phyloP scores from a whole-genome alignment of 768 basidiomycete species.

The Hirschioporus abietinus region DNA sequence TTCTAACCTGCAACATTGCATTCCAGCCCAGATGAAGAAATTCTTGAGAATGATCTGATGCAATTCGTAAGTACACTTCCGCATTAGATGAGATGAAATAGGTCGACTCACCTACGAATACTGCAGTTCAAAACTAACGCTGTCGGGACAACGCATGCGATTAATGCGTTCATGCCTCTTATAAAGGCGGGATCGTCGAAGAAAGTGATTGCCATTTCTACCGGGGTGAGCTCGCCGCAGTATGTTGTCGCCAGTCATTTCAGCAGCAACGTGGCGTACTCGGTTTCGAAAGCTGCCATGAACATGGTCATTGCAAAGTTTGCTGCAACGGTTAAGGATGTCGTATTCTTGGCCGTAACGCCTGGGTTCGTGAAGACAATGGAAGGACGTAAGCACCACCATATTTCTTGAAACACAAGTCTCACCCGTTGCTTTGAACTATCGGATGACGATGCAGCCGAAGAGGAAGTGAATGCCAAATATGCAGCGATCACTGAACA shows the following conservation, averaged over 20 bases:
- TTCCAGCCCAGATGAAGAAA: conserved; percentile 3
- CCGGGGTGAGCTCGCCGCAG: conserved; percentile 25
- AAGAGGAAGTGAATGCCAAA: neutral
- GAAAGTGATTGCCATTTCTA: conserved; percentile 30
- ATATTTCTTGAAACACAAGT: neutral
- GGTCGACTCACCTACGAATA: neutral
- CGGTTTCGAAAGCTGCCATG: conserved; percentile 32
- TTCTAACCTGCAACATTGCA: neutral
- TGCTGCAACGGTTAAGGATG: conserved; percentile 29
- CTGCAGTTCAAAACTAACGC: conserved; percentile 32
- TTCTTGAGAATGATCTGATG: conserved; percentile 21
- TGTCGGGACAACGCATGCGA: conserved; percentile 29
- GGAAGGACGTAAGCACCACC: neutral
- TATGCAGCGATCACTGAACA: neutral
- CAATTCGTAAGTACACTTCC: conserved; percentile 10
- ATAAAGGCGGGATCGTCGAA: conserved; percentile 26
- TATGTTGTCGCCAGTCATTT: conserved; percentile 16
- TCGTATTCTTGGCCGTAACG: conserved; percentile 31
- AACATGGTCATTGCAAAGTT: conserved; percentile 35
- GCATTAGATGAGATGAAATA: neutral
- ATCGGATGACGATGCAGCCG: neutral
- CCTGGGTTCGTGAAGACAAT: conserved; percentile 33
- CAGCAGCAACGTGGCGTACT: conserved; percentile 21
- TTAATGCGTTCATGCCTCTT: conserved; percentile 35
- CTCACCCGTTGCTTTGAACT: neutral